Evolutionary conservation across 768 basidiomycete species (phyloP), one percentile per base, ranked within the genome.

Genomic region (Pulveroboletus ravenelii): DNA sequence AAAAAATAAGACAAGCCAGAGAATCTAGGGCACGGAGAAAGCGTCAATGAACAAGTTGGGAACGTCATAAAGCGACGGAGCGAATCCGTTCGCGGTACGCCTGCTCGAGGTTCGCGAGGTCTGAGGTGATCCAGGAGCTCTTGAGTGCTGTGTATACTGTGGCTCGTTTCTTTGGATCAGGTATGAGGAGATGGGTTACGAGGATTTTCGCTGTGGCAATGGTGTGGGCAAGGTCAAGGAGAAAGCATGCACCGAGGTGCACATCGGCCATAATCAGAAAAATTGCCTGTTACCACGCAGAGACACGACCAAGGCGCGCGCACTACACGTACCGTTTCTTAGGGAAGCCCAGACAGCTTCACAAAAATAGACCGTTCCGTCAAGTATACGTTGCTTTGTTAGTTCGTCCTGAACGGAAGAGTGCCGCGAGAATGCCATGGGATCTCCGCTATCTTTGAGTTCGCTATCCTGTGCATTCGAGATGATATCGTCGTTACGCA

Each of bases 301-400:
- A 47, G 37, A 46, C 40, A 41, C 6, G 25, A 45, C 18, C 5
- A 44, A 18, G 18, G 14, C 5, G 39, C 39, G 10, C 37, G 25
- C 34, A 6, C n/a, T 25, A 27, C 47, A 60, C 74, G 45, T 62
- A 89, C 89, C 89, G 52, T 83, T 78, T 39, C 72, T 71, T 41
- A 88, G 61, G 3, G 68, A 53, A 40, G 64, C 59, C 89, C 89
- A 92, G 14, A 77, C 67, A 27, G 70, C 59, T 20, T 72, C 66
- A 17, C 71, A 70, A 60, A 86, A 89, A 30, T 81, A 75, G 15
- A 85, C 68, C 10, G 74, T 72, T 12, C 82, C 84, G 25, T 78
- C 69, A 31, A 90, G 72, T 42, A 92, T 91, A 31, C 85, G 76
- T 49, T 77, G 73, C 66, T 89, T 89, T 39, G 89, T 77, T 46